Conservation (phyloP, 306 rosid genomes). For the Vicia sativa region DNA sequence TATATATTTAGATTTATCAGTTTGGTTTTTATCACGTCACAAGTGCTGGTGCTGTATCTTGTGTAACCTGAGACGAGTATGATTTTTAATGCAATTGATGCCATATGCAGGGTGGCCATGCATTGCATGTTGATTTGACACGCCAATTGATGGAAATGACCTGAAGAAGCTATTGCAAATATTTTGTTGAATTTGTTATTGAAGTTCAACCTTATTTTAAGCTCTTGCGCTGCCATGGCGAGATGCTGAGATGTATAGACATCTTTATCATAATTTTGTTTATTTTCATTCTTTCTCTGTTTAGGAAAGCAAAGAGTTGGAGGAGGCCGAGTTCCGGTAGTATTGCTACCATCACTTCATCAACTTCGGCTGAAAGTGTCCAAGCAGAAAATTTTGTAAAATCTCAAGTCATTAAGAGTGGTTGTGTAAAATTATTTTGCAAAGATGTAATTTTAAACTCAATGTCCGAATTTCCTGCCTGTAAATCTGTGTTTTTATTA, state of each 20-base stretch:
- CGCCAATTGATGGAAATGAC: constrained; percentile 47
- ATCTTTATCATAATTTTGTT: not conserved
- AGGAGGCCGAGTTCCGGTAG: not conserved
- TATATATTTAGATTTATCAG: constrained; percentile 19
- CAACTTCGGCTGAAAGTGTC: not conserved
- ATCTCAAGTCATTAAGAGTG: not conserved
- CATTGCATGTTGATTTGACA: constrained; percentile 69
- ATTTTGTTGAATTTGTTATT: constrained; percentile 10
- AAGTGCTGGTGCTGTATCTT: constrained; percentile 9
- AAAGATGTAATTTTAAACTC: not conserved
- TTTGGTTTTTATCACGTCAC: constrained; percentile 3
- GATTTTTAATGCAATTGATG: constrained; percentile 23
- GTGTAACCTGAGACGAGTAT: constrained; percentile 3
- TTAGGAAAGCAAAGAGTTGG: not conserved
- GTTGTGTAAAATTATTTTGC: not conserved
- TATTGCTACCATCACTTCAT: not conserved
- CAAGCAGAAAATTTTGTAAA: not conserved
- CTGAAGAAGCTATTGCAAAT: constrained; percentile 29
- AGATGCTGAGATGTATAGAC: constrained; percentile 13
- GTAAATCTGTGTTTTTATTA: not conserved
- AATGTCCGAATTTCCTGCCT: not conserved
- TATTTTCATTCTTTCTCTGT: not conserved
- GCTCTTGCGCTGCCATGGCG: constrained; percentile 9
- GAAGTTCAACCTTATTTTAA: constrained; percentile 19
- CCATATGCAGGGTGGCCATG: constrained; percentile 74